phyloP scores from a whole-genome alignment of 768 basidiomycete species.

The Tephrocybe sp. region DNA sequence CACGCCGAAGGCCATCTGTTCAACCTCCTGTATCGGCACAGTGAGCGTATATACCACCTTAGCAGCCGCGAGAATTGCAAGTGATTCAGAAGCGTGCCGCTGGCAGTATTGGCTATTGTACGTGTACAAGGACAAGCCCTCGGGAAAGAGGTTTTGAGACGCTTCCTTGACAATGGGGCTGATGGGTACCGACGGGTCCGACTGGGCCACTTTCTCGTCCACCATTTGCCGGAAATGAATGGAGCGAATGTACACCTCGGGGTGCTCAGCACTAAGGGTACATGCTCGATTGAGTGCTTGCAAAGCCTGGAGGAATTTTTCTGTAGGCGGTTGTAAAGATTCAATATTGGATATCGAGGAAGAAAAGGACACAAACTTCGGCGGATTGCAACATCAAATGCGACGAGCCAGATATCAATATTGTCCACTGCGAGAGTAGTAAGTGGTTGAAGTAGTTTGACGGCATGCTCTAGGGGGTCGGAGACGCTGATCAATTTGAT shows the following conservation, averaged over 20 bases:
- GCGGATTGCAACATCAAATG: conserved; percentile 82
- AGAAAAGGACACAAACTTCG: conserved; percentile 57
- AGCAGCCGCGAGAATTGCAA: conserved; percentile 64
- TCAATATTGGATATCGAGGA: neutral
- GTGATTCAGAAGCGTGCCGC: conserved; percentile 46
- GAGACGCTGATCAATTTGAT: conserved; percentile 59
- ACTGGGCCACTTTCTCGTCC: conserved; percentile 31
- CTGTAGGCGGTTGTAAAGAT: conserved; percentile 36
- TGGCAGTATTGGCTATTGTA: conserved; percentile 82
- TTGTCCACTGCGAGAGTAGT: conserved; percentile 48
- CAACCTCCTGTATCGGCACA: conserved; percentile 57
- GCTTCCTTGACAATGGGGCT: conserved; percentile 49
- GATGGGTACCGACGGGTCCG: conserved; percentile 45
- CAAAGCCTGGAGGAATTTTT: conserved; percentile 78
- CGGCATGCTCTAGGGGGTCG: conserved; percentile 75
- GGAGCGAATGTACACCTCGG: conserved; percentile 72
- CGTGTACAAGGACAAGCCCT: conserved; percentile 55
- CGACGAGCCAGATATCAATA: conserved; percentile 70
- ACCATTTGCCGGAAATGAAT: conserved; percentile 57
- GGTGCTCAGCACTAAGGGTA: conserved; percentile 50
- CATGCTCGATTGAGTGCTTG: conserved; percentile 63
- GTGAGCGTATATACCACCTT: conserved; percentile 50
- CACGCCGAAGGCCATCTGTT: conserved; percentile 52
- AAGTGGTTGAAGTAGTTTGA: conserved; percentile 68
- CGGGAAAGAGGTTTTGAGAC: conserved; percentile 53